Conservation (phyloP, 1,139 yeast species). For the Spencermartinsiella ligniputridi region DNA sequence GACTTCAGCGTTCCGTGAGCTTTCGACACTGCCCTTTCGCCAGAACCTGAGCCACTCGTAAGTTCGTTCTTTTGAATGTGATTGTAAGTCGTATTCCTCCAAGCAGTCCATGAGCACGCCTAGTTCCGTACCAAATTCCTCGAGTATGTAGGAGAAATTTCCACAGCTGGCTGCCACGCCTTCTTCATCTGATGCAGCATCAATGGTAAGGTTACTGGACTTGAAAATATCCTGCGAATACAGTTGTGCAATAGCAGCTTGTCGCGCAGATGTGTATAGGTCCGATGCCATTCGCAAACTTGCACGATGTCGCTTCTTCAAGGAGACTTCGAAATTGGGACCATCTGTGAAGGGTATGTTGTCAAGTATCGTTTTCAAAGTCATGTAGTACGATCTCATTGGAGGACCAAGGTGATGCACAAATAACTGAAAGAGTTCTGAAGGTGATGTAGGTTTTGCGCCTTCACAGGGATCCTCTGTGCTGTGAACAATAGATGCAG, state of each 20-base stretch:
- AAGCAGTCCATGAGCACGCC: constrained; percentile 45
- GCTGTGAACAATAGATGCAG: background rate
- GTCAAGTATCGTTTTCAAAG: constrained; percentile 56
- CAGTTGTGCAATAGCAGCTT: constrained; percentile 50
- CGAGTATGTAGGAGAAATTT: constrained; percentile 63
- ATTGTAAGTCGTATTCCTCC: constrained; percentile 38
- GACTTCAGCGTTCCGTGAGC: background rate
- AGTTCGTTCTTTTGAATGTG: constrained; percentile 19
- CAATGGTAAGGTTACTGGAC: constrained; percentile 17
- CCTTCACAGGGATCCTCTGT: background rate
- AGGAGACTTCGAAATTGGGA: constrained; percentile 33
- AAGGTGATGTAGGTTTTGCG: constrained; percentile 10
- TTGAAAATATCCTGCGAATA: constrained; percentile 57
- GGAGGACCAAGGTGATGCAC: constrained; percentile 69
- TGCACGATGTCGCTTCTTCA: constrained; percentile 43
- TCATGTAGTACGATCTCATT: constrained; percentile 52
- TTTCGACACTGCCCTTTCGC: constrained; percentile 21
- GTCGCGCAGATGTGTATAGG: constrained; percentile 55
- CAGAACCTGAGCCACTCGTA: constrained; percentile 56
- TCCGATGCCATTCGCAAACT: constrained; percentile 52
- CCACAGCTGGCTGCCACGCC: constrained; percentile 85
- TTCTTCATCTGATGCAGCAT: constrained; percentile 62
- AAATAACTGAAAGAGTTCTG: constrained; percentile 61
- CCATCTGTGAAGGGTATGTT: constrained; percentile 54
- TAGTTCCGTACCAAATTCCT: constrained; percentile 59